phyloP scores from a whole-genome alignment of 768 basidiomycete species.

The Pleurotus sapidus region DNA sequence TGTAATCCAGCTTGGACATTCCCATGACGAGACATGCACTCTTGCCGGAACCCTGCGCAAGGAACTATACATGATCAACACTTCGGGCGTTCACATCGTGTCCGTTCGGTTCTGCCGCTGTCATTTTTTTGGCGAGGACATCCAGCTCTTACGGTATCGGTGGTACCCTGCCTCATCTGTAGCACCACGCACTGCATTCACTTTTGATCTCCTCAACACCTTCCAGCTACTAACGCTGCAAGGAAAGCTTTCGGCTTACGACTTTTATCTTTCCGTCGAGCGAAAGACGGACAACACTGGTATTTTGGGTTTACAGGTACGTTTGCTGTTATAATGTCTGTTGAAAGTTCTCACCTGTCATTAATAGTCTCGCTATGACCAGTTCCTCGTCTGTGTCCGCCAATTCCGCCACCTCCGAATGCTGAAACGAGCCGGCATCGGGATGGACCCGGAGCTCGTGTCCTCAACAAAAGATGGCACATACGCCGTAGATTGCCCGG shows the following conservation, averaged over 20 bases:
- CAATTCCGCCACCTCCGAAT: no score
- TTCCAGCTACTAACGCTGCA: constrained; percentile 24
- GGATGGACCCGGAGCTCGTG: neutral
- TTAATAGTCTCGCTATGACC: no score
- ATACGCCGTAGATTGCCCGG: constrained; percentile 19
- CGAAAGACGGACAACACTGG: constrained; percentile 23
- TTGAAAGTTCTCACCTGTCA: no score
- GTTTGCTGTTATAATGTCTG: neutral
- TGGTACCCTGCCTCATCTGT: constrained; percentile 28
- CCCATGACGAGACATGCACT: neutral
- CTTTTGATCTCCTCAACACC: constrained; percentile 18
- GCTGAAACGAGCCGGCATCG: no score
- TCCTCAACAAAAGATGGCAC: constrained; percentile 12
- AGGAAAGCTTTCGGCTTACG: constrained; percentile 24
- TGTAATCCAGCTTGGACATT: constrained; percentile 8
- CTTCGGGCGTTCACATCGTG: constrained; percentile 26
- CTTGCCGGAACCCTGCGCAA: constrained; percentile 5
- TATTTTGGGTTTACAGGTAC: constrained; percentile 14
- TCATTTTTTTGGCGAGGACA: constrained; percentile 1
- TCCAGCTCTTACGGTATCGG: constrained; percentile 25
- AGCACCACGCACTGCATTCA: constrained; percentile 23
- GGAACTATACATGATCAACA: constrained; percentile 28
- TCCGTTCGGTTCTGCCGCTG: constrained; percentile 29
- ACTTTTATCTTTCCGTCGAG: constrained; percentile 26
- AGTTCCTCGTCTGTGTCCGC: no score